Base-by-base conservation (phyloP, 352 stramenopile species). In the Phytophthora idaei region DNA sequence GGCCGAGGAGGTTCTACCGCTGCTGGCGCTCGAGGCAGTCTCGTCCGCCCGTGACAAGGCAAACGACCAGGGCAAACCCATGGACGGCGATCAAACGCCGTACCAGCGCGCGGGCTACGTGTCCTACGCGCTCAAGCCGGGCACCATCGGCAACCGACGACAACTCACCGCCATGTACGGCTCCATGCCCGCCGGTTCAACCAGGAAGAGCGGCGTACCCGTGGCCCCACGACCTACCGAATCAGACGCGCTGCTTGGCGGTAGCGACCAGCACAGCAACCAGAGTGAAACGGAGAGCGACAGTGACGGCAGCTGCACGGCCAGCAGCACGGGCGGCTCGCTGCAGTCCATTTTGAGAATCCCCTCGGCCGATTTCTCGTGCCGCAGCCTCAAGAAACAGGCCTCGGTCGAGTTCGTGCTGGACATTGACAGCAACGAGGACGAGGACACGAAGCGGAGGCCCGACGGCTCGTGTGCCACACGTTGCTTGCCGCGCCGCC, bases 201-300 rank as follows among this genome's bases (percentile, higher is more conserved):
- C 39, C 4, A 27, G 46, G 32, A 72, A 67, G 5, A 39, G 27
- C 57, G 39, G 57, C 10, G 5, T 53, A 8, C 51, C 68, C n/a
- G 41, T 70, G 10, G 49, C 41, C 25, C 60, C 60, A 2, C 31
- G 45, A 12, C 47, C 47, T 12, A 62, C 59, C 9, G 68, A 74
- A 46, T 29, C 59, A 8, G 59, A 75, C 39, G 49, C 69, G 10
- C 32, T 76, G 28, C 49, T 85, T 15, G 49, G 57, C 32, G 36
- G 36, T 9, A 50, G 34, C 55, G 46, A 73, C 49, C 50, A 66
- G 12, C 51, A 63, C 51, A 81, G 48, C 48, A 83, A 78, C 55
- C 82, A 91, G 52, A 93, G 85, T 64, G 85, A 93, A 69, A 93
- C 85, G 3, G 85, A 93, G 42, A 93, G 85, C 70, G 85, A 93